These are phyloP conservation scores for Pythium coloratum DNA, from an alignment of 352 stramenopile genomes.

Conservation along the genomic window DNA sequence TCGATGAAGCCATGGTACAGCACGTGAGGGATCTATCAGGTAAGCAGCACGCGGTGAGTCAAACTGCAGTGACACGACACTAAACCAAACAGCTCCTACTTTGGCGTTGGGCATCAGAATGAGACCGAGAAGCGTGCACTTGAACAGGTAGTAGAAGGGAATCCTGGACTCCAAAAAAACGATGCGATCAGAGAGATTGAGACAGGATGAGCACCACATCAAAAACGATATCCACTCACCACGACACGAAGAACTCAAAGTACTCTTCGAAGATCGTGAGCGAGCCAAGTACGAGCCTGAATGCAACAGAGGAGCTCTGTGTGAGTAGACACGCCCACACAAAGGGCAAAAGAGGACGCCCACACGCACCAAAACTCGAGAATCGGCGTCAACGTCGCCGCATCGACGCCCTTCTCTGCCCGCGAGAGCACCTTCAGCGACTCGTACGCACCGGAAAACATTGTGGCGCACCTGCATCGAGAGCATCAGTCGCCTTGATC, in stretches of 20 bases:
- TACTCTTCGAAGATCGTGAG: slow-evolving; percentile 66
- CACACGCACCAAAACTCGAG: slow-evolving; percentile 59
- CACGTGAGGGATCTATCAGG: slow-evolving; percentile 49
- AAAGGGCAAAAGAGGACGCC: background rate
- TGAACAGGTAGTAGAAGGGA: slow-evolving; percentile 79
- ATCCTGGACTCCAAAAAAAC: slow-evolving; percentile 31
- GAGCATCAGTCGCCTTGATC: background rate
- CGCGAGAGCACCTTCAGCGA: slow-evolving; percentile 71
- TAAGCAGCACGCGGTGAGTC: background rate
- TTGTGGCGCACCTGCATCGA: slow-evolving; percentile 42
- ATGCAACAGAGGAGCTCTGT: no score
- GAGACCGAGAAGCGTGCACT: slow-evolving; percentile 55
- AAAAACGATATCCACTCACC: slow-evolving; percentile 26
- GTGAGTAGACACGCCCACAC: background rate
- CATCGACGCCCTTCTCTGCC: slow-evolving; percentile 56
- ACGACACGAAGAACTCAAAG: slow-evolving; percentile 66
- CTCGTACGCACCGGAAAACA: slow-evolving; percentile 64
- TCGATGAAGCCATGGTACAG: slow-evolving; percentile 68
- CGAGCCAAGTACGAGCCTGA: slow-evolving; percentile 59
- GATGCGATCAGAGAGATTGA: background rate
- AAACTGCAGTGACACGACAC: background rate
- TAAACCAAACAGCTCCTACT: slow-evolving; percentile 17
- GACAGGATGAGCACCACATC: background rate
- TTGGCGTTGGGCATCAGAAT: slow-evolving; percentile 63
- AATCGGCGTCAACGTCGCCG: slow-evolving; percentile 41